Base-by-base conservation (phyloP, 78 protist genomes). In the Dictyostelium purpureum region DNA sequence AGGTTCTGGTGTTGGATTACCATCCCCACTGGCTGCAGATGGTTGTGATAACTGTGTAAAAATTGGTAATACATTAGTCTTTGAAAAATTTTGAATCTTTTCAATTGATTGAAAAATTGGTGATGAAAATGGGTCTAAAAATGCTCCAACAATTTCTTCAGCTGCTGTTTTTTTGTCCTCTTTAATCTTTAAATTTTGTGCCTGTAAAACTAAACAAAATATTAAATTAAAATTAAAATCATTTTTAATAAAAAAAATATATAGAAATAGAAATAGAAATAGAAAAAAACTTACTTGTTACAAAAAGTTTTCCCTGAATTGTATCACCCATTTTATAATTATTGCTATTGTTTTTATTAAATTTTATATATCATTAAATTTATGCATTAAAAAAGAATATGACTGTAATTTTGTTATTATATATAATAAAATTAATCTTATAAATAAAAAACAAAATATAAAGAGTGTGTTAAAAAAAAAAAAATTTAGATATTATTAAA, bases 261-360 rank as follows among this genome's bases (percentile, higher is more conserved):
- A 6, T 54, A 54, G 14, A 54, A 1, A 19, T 16, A 0, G 2
- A n/a, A n/a, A n/a, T n/a, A n/a, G 14, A 51, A 7, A 73, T 10
- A n/a, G 12, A 77, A 24, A 51, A 4, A 45, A 61, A 43, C 33
- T 7, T 79, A 80, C 89, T 31, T 5, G 90, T 82, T 11, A 82
- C 79, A 82, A 82, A 82, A 26, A 82, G 28, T 57, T 82, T 82
- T 51, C 90, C 90, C 70, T 82, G 90, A 31, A 67, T 49, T 40
- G n/a, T n/a, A n/a, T 38, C 75, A 11, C 31, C 69, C 69, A 61
- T 61, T 61, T 61, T 61, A n/a, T 57, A 7, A n/a, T n/a, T n/a
- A n/a, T n/a, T n/a, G n/a, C n/a, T n/a, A n/a, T 26, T 14, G 4
- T 26, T 11, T 28, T 28, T 61, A 61, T 26, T 61, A 14, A 26